A percentile compares a stretch with the other conserved stretches of the same genome.
Conservation (phyloP, 116 monocot species). For the Cymodocea nodosa region DNA sequence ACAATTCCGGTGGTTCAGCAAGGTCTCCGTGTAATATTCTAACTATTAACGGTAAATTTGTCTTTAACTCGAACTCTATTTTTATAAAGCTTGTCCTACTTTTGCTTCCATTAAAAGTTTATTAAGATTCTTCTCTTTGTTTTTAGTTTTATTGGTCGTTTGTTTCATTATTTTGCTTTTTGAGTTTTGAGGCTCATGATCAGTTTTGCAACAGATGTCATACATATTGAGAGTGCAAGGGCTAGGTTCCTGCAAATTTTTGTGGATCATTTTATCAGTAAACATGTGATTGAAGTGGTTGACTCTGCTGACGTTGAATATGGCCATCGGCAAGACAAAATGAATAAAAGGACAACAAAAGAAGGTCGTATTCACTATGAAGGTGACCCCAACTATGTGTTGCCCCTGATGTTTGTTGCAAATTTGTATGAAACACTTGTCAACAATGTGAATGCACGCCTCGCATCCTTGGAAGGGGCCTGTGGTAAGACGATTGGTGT, state of each 20-base stretch:
- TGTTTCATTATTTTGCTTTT: neutral
- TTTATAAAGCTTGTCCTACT: too few species aligned
- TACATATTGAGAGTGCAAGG: constrained; percentile 74
- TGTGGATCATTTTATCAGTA: constrained; percentile 65
- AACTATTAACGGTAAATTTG: constrained; percentile 38
- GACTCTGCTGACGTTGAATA: constrained; percentile 30
- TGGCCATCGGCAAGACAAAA: constrained; percentile 37
- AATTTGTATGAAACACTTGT: constrained; percentile 95
- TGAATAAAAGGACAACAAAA: constrained; percentile 77
- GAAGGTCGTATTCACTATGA: constrained; percentile 50
- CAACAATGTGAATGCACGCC: constrained; percentile 59
- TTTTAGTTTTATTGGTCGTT: neutral
- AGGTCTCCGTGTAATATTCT: constrained; percentile 44
- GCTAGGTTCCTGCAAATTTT: constrained; percentile 75
- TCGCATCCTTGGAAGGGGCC: constrained; percentile 58
- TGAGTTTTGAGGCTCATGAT: neutral
- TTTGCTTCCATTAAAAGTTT: too few species aligned
- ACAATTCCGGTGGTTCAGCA: constrained; percentile 43
- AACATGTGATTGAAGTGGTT: constrained; percentile 57
- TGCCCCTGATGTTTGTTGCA: constrained; percentile 96
- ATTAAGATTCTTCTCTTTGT: neutral
- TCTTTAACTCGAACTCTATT: too few species aligned
- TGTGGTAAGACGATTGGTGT: constrained; percentile 88
- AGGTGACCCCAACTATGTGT: constrained; percentile 83
- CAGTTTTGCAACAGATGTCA: constrained; percentile 43